Conservation (phyloP, 2,329 filamentous ascomycete species). For the Penicillium fuscoglaucum region DNA sequence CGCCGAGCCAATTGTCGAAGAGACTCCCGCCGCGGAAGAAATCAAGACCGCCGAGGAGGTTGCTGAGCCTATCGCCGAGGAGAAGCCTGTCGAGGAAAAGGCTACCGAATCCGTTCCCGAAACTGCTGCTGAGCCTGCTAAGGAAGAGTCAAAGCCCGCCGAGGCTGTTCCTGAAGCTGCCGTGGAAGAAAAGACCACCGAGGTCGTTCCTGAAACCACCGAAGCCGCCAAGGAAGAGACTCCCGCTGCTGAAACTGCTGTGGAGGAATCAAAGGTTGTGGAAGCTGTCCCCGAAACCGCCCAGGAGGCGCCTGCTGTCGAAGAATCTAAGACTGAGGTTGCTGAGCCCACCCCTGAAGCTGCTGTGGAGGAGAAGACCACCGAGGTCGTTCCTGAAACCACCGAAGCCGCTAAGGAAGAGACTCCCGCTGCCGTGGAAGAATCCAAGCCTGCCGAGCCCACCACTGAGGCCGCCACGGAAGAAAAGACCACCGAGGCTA, state of each 20-base stretch:
- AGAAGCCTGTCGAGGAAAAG: conserved; percentile 3
- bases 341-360: neutral
- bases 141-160: neutral
- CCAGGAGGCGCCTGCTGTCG: neutral
- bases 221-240: conserved; percentile 10
- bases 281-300: conserved; percentile 2
- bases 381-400: neutral
- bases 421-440: conserved; percentile 8
- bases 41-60: neutral
- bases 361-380: conserved; percentile 5
- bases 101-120: conserved; percentile 6
- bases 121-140: conserved; percentile 3
- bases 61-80: neutral
- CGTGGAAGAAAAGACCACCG: too few species aligned
- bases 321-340: conserved; percentile 2
- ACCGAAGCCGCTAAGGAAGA: conserved; percentile 9
- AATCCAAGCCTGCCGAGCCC: neutral
- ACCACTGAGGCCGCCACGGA: conserved; percentile 3
- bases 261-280: neutral
- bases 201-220: neutral
- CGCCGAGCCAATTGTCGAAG: conserved; percentile 9
- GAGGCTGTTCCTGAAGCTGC: neutral
- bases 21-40: conserved; percentile 5
- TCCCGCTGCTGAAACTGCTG: conserved; percentile 2
- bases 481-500: neutral